phyloP scores from a whole-genome alignment of 1,284 basidiomycete species.

The Puccinia triticina region DNA sequence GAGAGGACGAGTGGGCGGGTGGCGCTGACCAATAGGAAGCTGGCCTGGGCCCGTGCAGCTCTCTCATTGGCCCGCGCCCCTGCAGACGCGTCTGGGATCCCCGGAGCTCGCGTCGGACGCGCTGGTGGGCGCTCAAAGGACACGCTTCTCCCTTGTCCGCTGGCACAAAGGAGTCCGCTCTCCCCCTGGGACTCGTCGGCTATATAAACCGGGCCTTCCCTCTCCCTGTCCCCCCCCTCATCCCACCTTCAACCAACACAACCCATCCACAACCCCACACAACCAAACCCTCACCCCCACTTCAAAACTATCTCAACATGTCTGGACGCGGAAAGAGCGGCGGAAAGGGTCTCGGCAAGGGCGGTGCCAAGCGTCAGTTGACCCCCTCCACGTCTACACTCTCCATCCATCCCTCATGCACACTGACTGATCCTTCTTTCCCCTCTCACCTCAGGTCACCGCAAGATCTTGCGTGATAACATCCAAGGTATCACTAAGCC shows the following conservation, averaged over 20 bases:
- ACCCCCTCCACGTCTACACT: too few relatives aligned
- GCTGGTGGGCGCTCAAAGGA: slow-evolving; percentile 58
- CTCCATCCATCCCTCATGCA: too few relatives aligned
- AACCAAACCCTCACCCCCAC: neutral
- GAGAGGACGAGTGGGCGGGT: neutral
- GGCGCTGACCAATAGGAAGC: neutral
- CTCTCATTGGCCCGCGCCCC: slow-evolving; percentile 1
- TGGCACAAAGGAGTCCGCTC: too few relatives aligned
- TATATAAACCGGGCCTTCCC: neutral
- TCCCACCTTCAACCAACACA: neutral
- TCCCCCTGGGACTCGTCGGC: neutral
- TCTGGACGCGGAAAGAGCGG: slow-evolving; percentile 68
- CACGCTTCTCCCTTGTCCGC: too few relatives aligned
- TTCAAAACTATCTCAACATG: slow-evolving; percentile 62
- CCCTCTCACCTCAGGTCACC: slow-evolving; percentile 59
- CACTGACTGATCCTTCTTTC: too few relatives aligned
- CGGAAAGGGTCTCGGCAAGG: slow-evolving; percentile 71
- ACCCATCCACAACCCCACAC: neutral
- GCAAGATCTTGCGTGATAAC: slow-evolving; percentile 51
- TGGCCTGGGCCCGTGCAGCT: neutral
- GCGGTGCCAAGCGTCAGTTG: slow-evolving; percentile 61
- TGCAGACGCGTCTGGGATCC: neutral
- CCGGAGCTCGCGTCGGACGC: neutral
- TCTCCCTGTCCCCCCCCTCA: neutral
- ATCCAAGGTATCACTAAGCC: slow-evolving; percentile 54